Percentiles rank a stretch among this genome's conserved stretches.
These are phyloP conservation scores for Petunia secreta DNA, from an alignment of 257 asterid species.

Conservation along the genomic window DNA sequence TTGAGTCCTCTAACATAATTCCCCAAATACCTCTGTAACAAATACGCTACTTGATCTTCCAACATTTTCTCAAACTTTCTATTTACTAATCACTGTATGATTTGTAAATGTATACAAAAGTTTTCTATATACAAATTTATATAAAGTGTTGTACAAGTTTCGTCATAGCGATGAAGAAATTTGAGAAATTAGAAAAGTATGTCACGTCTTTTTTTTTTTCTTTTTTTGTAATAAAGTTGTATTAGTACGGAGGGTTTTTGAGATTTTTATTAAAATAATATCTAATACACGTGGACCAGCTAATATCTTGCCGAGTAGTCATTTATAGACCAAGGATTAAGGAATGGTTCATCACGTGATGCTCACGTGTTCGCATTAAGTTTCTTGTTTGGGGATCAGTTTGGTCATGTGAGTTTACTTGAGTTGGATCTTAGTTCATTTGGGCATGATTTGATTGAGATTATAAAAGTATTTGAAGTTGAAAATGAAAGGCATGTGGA, in stretches of 20 bases:
- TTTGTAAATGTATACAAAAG: neutral
- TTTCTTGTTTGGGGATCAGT: neutral
- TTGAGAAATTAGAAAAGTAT: neutral
- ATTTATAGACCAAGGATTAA: neutral
- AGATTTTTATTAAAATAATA: neutral
- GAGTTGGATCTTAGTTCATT: neutral
- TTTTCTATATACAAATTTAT: neutral
- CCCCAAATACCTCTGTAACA: slow-evolving; percentile 90
- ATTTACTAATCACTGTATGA: neutral
- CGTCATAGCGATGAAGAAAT: neutral
- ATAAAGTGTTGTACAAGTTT: slow-evolving; percentile 5
- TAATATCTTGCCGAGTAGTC: slow-evolving; percentile 7
- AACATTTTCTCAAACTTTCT: slow-evolving; percentile 58
- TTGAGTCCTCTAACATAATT: slow-evolving; percentile 92
- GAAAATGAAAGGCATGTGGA: no score
- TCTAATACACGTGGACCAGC: slow-evolving; percentile 5
- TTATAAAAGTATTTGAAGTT: no score
- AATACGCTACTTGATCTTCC: slow-evolving; percentile 97
- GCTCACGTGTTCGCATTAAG: slow-evolving; percentile 16
- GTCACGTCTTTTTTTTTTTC: no score
- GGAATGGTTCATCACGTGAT: slow-evolving; percentile 7
- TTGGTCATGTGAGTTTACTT: neutral
- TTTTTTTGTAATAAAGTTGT: no score
- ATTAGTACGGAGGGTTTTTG: neutral
- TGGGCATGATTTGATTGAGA: neutral